phyloP scores from a whole-genome alignment of 352 stramenopile species.

The Globisporangium yorkense region DNA sequence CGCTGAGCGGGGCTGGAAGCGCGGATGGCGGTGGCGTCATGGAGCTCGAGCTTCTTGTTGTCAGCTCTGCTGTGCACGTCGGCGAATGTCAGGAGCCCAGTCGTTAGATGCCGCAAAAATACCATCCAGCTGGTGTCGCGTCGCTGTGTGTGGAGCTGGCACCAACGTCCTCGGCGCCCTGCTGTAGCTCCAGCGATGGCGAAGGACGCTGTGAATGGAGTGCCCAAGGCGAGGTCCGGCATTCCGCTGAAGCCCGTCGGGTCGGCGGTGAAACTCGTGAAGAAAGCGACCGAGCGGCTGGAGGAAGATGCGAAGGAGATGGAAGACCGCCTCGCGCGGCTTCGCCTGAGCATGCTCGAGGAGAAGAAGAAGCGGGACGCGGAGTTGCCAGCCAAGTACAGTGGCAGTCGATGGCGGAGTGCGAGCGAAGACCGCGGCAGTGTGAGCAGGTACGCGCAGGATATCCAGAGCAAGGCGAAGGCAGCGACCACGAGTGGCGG shows the following conservation, averaged over 20 bases:
- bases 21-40: background rate
- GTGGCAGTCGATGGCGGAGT: conserved; percentile 67
- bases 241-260: conserved; percentile 1
- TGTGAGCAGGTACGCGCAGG: conserved; percentile 61
- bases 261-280: conserved; percentile 7
- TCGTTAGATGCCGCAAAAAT: no score
- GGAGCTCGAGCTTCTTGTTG: no score
- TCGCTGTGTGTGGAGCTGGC: no score
- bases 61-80: no score
- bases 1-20: conserved; percentile 1
- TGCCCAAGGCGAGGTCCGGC: background rate
- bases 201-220: conserved; percentile 5
- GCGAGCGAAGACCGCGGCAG: conserved; percentile 67
- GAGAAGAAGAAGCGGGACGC: conserved; percentile 59
- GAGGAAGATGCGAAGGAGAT: conserved; percentile 69
- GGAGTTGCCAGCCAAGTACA: conserved; percentile 50
- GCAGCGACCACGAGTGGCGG: background rate
- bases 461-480: conserved; percentile 40
- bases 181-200: background rate
- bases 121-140: no score
- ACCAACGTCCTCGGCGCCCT: no score
- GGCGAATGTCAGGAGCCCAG: no score
- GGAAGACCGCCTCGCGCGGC: conserved; percentile 52
- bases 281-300: conserved; percentile 49
- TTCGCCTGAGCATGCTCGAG: conserved; percentile 53